These are phyloP conservation scores for Lasiodiplodia sp. DNA, from an alignment of 2,329 filamentous ascomycete species.

Conservation along the genomic window DNA sequence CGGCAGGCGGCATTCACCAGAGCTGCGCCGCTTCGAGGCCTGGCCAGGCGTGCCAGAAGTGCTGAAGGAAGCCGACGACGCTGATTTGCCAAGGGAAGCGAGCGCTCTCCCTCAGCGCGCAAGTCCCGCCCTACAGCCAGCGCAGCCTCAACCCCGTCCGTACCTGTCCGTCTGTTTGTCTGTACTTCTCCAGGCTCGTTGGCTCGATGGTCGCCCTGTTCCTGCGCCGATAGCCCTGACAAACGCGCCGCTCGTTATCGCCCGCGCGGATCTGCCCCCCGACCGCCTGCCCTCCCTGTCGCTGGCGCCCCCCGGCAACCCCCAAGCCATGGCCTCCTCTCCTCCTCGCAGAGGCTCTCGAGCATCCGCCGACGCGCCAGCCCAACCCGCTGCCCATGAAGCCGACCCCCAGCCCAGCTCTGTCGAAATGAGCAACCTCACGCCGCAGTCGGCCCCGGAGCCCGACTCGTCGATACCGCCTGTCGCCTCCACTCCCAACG, in stretches of 20 bases:
- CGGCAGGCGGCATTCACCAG: conserved; percentile 10
- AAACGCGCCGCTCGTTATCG: conserved; percentile 22
- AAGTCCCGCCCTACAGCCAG: conserved; percentile 29
- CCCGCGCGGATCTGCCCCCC: conserved; percentile 25
- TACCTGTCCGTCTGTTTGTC: conserved; percentile 14
- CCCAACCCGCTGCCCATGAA: conserved; percentile 28
- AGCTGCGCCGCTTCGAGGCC: conserved; percentile 7
- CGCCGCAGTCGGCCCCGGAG: conserved; percentile 22
- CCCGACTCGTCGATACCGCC: conserved; percentile 29
- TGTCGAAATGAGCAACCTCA: conserved; percentile 28
- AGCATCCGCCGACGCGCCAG: conserved; percentile 27
- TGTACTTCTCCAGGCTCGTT: conserved; percentile 12
- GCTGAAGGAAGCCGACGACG: conserved; percentile 20
- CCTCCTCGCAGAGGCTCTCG: conserved; percentile 29
- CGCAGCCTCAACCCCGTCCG: conserved; percentile 27
- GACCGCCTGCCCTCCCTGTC: conserved; percentile 28
- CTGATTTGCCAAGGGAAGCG: conserved; percentile 26
- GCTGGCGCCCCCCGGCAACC: conserved; percentile 14
- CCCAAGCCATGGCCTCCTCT: conserved; percentile 30
- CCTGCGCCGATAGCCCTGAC: conserved; percentile 13
- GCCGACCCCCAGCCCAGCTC: conserved; percentile 16
- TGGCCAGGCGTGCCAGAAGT: conserved; percentile 12
- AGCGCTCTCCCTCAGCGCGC: conserved; percentile 27
- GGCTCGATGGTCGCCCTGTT: conserved; percentile 26
- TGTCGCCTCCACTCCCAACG: conserved; percentile 13